Evolutionary conservation across 371 early-diverging fungal genomes (phyloP).

Genomic region (Haplosporangium sp.): DNA sequence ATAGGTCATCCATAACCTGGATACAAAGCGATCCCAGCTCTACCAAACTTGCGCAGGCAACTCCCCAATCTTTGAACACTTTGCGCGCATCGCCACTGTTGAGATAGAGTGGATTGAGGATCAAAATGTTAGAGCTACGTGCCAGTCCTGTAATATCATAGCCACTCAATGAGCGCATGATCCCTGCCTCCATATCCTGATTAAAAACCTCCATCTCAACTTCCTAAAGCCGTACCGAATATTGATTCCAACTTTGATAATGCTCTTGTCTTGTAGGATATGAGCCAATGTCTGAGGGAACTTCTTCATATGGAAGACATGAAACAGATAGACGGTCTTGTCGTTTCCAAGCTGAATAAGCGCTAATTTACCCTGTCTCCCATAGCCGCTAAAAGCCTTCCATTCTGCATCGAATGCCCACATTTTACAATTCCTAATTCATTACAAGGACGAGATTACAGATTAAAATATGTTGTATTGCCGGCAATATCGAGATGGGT

Average conservation of each 20-base stretch:
- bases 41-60: constrained; percentile 62
- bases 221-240: constrained; percentile 43
- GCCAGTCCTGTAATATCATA: background rate
- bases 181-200: background rate
- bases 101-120: background rate
- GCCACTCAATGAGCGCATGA: too few species aligned
- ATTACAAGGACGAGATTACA: too few species aligned
- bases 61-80: constrained; percentile 61
- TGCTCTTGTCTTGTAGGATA: constrained; percentile 55
- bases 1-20: constrained; percentile 44
- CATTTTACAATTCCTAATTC: constrained; percentile 25
- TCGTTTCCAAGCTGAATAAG: constrained; percentile 66
- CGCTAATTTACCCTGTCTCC: constrained; percentile 56
- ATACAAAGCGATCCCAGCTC: constrained; percentile 58
- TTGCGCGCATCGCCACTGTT: constrained; percentile 60
- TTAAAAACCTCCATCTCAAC: background rate
- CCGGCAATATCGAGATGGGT: too few species aligned
- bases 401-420: constrained; percentile 73
- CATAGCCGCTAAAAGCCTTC: constrained; percentile 57
- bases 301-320: constrained; percentile 59
- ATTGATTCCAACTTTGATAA: constrained; percentile 67
- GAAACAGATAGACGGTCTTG: constrained; percentile 59
- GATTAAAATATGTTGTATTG: too few species aligned
- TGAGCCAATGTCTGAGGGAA: constrained; percentile 57
- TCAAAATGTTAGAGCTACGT: background rate